A percentile compares a stretch with the other conserved stretches of the same genome.
phyloP scores from a whole-genome alignment of 1,284 basidiomycete genomes.

The Phenoliferia sp. region DNA sequence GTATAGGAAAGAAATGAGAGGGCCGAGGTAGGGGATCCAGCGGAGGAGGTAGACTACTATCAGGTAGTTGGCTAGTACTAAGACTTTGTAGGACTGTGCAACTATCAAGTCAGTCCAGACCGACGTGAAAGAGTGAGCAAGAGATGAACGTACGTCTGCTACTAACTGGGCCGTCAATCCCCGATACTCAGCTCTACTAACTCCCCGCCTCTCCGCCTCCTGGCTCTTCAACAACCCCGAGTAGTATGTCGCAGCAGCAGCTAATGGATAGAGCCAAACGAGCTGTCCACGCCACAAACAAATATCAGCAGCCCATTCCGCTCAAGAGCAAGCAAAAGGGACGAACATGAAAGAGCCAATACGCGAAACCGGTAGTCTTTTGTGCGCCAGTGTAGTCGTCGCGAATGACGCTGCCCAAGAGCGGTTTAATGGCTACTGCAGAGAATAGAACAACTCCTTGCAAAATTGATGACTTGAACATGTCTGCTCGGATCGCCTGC shows the following conservation, averaged over 20 bases:
- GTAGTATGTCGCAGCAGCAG: conserved; percentile 28
- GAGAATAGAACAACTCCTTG: conserved; percentile 29
- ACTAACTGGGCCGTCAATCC: conserved; percentile 23
- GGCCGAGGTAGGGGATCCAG: conserved; percentile 60
- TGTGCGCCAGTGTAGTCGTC: conserved; percentile 10
- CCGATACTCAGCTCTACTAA: background rate
- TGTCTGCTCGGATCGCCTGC: background rate
- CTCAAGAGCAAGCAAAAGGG: too few relatives aligned
- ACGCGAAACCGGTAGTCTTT: conserved; percentile 18
- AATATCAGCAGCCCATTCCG: background rate
- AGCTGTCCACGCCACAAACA: conserved; percentile 8
- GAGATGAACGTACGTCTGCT: conserved; percentile 19
- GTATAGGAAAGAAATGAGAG: conserved; percentile 59
- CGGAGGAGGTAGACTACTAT: conserved; percentile 60
- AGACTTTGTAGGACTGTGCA: conserved; percentile 53
- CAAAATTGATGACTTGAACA: conserved; percentile 20
- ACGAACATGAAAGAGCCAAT: conserved; percentile 24
- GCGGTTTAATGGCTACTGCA: conserved; percentile 30
- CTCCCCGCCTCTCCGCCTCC: conserved; percentile 16
- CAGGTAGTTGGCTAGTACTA: conserved; percentile 74
- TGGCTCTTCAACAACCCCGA: conserved; percentile 20
- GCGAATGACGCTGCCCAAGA: conserved; percentile 15
- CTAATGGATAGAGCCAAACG: conserved; percentile 27
- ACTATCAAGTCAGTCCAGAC: background rate
- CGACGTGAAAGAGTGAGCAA: background rate